A percentile compares a stretch with the other conserved stretches of the same genome.
phyloP scores from a whole-genome alignment of 169 alveolate genomes.

The Prorocentrum cordatum region DNA sequence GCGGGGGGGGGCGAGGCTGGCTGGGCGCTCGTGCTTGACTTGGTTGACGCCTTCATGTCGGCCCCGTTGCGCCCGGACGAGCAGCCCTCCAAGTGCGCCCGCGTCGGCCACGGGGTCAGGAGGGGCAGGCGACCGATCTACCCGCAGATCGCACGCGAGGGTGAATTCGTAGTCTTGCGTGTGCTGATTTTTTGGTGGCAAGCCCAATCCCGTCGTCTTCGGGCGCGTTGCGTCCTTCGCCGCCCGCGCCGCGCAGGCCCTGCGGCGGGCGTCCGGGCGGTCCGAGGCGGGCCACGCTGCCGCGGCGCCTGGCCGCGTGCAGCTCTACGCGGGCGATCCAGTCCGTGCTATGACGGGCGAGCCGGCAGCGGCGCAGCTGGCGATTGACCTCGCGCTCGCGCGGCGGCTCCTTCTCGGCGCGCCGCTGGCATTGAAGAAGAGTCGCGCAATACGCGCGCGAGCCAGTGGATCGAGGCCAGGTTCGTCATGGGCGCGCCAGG shows the following conservation, averaged over 20 bases:
- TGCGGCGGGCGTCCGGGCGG: no score
- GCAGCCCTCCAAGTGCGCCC: neutral
- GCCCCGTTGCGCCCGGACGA: neutral
- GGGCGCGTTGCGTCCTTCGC: neutral
- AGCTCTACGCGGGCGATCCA: neutral
- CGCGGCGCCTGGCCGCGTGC: neutral
- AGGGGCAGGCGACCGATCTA: no score
- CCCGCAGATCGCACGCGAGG: neutral
- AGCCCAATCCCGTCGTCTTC: neutral
- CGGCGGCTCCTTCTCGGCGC: neutral
- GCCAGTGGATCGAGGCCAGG: no score
- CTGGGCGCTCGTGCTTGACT: neutral
- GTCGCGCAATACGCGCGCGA: no score
- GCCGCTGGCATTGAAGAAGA: neutral
- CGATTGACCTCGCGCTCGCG: neutral
- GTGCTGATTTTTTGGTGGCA: neutral
- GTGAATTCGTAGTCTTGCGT: neutral
- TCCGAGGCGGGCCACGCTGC: no score
- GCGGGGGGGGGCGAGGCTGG: neutral
- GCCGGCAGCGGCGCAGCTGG: neutral
- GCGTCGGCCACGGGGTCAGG: no score
- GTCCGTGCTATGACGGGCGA: neutral
- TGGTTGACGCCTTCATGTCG: neutral
- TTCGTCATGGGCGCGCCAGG: neutral
- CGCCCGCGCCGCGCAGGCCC: neutral